Percentiles rank a stretch among this genome's conserved stretches.
phyloP scores from a whole-genome alignment of 805 yeast genomes.

The Kodamaea kakaduensis region DNA sequence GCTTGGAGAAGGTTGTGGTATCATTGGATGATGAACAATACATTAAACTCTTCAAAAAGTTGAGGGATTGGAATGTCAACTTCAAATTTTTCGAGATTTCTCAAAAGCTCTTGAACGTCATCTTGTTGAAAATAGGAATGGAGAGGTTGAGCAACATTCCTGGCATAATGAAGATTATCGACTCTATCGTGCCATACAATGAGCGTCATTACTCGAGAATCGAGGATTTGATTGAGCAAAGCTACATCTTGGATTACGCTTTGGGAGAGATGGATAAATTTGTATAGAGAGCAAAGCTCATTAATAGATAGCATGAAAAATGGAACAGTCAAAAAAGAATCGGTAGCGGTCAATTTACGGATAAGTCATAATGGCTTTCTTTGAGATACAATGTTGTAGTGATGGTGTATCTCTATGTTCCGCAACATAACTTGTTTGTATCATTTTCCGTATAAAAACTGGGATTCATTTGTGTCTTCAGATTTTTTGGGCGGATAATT shows the following conservation, averaged over 20 bases:
- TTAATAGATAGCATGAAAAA: constrained; percentile 1
- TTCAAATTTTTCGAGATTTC: constrained; percentile 75
- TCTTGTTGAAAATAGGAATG: constrained; percentile 53
- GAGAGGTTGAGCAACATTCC: constrained; percentile 58
- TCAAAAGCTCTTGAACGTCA: constrained; percentile 67
- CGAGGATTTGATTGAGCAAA: constrained; percentile 79
- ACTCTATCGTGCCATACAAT: constrained; percentile 80
- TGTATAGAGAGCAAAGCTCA: constrained; percentile 1
- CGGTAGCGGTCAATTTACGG: no score
- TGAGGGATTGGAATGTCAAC: constrained; percentile 94
- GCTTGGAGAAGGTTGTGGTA: constrained; percentile 62
- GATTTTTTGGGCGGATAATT: no score
- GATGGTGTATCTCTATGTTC: no score
- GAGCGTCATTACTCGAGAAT: constrained; percentile 78
- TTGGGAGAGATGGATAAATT: constrained; percentile 35
- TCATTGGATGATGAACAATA: constrained; percentile 58
- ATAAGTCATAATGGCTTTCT: no score
- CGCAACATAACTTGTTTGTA: no score
- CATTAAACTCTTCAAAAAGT: constrained; percentile 58
- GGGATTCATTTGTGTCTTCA: no score
- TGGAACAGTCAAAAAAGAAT: no score
- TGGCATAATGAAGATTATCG: constrained; percentile 64
- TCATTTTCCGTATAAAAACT: no score
- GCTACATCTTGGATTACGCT: constrained; percentile 80
- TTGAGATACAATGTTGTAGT: no score